These are phyloP conservation scores for Paecilomyces sp. DNA, from an alignment of 2,329 filamentous ascomycete genomes.

Conservation along the genomic window DNA sequence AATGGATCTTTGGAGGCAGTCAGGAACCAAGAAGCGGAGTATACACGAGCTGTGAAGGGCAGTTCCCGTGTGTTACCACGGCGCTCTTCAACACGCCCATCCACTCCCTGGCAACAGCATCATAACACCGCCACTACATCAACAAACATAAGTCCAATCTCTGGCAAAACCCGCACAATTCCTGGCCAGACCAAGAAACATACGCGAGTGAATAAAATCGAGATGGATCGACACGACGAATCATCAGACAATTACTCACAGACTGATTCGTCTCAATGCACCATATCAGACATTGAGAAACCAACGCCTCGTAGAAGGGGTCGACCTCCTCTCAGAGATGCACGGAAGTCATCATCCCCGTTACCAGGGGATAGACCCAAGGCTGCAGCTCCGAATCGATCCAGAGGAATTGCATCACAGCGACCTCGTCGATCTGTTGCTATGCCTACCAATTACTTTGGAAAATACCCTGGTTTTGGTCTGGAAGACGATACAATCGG, in stretches of 20 bases:
- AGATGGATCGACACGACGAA: neutral
- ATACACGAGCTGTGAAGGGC: neutral
- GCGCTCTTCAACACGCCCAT: neutral
- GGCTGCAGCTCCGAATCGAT: neutral
- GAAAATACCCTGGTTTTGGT: conserved; percentile 8
- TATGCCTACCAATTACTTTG: conserved; percentile 25
- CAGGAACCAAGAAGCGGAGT: neutral
- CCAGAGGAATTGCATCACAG: conserved; percentile 4
- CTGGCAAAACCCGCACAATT: neutral
- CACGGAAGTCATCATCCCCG: neutral
- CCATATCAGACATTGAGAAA: neutral
- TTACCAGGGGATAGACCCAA: neutral
- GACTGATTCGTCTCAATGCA: neutral
- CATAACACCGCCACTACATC: neutral
- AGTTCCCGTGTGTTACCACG: neutral
- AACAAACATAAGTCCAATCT: neutral
- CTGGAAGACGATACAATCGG: conserved; percentile 7
- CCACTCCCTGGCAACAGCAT: neutral
- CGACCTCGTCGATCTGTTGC: conserved; percentile 21
- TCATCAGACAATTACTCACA: neutral
- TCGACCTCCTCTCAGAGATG: neutral
- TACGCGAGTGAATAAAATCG: neutral
- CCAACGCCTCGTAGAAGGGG: neutral
- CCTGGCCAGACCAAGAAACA: neutral
- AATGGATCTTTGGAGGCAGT: neutral